Conservation (phyloP, 176 grass and related monocot genomes). For the Miscanthus lutarioriparius region DNA sequence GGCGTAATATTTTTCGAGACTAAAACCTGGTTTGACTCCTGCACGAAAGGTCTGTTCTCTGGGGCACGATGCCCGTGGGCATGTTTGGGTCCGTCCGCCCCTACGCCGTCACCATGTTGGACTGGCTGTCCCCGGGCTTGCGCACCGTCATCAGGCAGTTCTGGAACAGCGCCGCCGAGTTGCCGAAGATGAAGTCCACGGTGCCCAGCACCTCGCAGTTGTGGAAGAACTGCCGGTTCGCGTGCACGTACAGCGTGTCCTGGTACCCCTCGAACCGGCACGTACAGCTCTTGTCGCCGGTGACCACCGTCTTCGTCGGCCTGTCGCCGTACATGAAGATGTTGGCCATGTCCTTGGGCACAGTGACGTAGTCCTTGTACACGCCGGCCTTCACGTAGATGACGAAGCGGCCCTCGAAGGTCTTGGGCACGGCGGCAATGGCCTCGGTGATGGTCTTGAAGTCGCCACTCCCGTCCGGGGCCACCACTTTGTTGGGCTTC, state of each 20-base stretch:
- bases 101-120: conserved; percentile 71
- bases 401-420: conserved; percentile 44
- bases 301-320: conserved; percentile 42
- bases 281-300: conserved; percentile 70
- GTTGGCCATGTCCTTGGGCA: conserved; percentile 52
- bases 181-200: conserved; percentile 93
- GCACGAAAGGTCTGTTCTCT: too few species aligned
- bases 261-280: conserved; percentile 84
- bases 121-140: conserved; percentile 64
- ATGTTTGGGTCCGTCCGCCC: conserved; percentile 67
- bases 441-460: conserved; percentile 87
- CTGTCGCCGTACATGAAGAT: conserved; percentile 94
- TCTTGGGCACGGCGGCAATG: conserved; percentile 53
- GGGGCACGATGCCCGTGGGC: conserved; percentile 73
- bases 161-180: conserved; percentile 76
- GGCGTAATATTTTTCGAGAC: too few species aligned
- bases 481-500: conserved; percentile 75
- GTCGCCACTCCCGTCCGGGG: conserved; percentile 77
- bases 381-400: conserved; percentile 94
- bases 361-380: conserved; percentile 73
- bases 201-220: conserved; percentile 78
- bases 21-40: too few species aligned
- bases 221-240: conserved; percentile 72
- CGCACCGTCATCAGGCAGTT: conserved; percentile 77
- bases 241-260: conserved; percentile 87